Base-by-base conservation (phyloP, 1,284 basidiomycete species). In the Sanghuangporus sanghuang region DNA sequence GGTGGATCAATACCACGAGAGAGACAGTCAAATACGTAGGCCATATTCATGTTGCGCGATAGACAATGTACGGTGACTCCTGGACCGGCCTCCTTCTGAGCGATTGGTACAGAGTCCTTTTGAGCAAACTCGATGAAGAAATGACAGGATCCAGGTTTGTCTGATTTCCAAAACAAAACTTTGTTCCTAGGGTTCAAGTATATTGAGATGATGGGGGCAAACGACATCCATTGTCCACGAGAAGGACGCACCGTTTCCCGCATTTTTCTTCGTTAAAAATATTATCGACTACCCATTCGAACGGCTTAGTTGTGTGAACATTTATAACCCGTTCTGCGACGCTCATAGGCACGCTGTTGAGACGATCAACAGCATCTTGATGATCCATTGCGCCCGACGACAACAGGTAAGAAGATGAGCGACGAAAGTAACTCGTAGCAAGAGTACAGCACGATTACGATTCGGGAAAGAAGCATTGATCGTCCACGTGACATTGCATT, bases 91-190 rank as follows among this genome's bases (percentile, higher is more conserved):
- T 16, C 44, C 21, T 39, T 49, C 57, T 64, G 57, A 18, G 63
- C 63, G 39, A 35, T 36, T n/a, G 57, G 14, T 9, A 64, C 52
- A 14, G 53, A 59, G 3, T 64, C 63, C 50, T 61, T 64, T 50
- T 50, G 21, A 7, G 58, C 63, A 49, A 64, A 64, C 53, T 64
- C 63, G 50, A 64, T 56, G 57, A 64, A 64, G 52, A 64, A 64
- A 40, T 64, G 63, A n/a, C 38, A 60, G 14, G 58, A 38, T 8
- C 52, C 52, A 35, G 57, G 59, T 27, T 59, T 59, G 57, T 64
- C 63, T 23, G 63, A 44, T 21, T 64, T 64, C 63, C 63, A 64
- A 50, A 61, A 57, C 7, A 60, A 42, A n/a, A 38, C 42, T 5
- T 58, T 36, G 36, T 39, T 40, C 62, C 58, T 49, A 42, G 4